Conservation (phyloP, 2,329 filamentous ascomycete species). For the Paraphaeosphaeria sporulosa region DNA sequence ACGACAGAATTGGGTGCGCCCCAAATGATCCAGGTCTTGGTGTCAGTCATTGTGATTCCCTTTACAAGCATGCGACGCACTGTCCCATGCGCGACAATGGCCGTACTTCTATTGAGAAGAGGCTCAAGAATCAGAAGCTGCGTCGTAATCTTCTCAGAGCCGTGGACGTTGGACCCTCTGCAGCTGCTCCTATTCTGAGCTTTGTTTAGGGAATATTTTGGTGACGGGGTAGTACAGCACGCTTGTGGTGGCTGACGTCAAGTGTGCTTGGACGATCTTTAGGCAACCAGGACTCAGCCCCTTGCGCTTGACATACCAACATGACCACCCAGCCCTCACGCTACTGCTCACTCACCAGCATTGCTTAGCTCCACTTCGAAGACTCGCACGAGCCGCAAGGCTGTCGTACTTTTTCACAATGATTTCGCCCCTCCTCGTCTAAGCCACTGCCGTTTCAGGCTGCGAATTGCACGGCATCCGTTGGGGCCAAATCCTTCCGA, state of each 20-base stretch:
- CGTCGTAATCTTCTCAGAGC: not conserved
- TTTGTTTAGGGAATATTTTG: not conserved
- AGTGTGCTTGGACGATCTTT: not conserved
- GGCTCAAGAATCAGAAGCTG: not conserved
- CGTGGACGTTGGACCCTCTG: not conserved
- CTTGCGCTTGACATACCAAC: not conserved
- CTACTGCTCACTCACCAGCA: constrained; percentile 1
- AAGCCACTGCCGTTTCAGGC: constrained; percentile 13
- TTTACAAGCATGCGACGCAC: no score
- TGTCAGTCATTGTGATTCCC: no score
- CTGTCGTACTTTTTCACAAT: not conserved
- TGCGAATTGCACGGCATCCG: constrained; percentile 3
- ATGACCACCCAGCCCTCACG: not conserved
- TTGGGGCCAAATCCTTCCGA: constrained; percentile 16
- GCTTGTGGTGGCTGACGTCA: constrained; percentile 12
- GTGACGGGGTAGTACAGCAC: not conserved
- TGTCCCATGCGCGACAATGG: no score
- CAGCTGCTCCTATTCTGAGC: not conserved
- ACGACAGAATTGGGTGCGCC: no score
- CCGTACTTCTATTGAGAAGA: no score
- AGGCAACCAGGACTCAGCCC: constrained; percentile 6
- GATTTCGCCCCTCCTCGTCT: constrained; percentile 2
- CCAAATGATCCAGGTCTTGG: no score
- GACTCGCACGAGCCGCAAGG: not conserved
- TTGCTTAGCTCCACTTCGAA: not conserved